phyloP scores from a whole-genome alignment of 169 alveolate species.

The Eimeria necatrix region DNA sequence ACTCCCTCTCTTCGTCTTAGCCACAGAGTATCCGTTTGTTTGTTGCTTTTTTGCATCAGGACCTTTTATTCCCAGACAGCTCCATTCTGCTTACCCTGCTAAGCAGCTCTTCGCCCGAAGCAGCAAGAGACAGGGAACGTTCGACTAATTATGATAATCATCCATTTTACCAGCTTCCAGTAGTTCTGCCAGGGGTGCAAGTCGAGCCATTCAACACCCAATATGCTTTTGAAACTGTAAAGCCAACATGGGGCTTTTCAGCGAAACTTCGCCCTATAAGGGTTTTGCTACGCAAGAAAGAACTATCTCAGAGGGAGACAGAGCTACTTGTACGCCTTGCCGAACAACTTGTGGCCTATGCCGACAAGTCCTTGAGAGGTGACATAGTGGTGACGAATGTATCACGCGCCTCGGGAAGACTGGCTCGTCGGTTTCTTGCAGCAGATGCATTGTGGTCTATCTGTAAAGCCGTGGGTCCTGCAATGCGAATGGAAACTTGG shows the following conservation, averaged over 20 bases:
- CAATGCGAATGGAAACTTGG: slow-evolving; percentile 10
- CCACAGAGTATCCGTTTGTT: too few species aligned
- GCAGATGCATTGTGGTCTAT: slow-evolving; percentile 5
- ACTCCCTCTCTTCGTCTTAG: too few species aligned
- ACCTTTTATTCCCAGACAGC: too few species aligned
- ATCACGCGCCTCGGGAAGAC: neutral
- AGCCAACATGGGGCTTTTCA: neutral
- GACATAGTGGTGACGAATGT: neutral
- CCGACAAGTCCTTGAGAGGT: neutral
- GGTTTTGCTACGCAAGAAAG: neutral
- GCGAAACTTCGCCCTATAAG: neutral
- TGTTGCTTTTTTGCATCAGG: too few species aligned
- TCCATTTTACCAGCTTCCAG: slow-evolving; percentile 1
- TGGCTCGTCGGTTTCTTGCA: slow-evolving; percentile 24
- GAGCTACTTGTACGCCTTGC: neutral
- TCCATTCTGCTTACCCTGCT: too few species aligned
- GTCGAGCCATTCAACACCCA: neutral
- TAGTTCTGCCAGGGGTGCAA: neutral
- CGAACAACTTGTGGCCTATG: neutral
- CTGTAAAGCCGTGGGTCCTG: slow-evolving; percentile 29
- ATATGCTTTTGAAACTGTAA: neutral
- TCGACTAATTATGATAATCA: neutral
- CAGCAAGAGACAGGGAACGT: too few species aligned
- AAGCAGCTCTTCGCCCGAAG: too few species aligned
- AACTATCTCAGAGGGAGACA: neutral